phyloP scores from a whole-genome alignment of 208 protist species.

The Phytomonas sp. region DNA sequence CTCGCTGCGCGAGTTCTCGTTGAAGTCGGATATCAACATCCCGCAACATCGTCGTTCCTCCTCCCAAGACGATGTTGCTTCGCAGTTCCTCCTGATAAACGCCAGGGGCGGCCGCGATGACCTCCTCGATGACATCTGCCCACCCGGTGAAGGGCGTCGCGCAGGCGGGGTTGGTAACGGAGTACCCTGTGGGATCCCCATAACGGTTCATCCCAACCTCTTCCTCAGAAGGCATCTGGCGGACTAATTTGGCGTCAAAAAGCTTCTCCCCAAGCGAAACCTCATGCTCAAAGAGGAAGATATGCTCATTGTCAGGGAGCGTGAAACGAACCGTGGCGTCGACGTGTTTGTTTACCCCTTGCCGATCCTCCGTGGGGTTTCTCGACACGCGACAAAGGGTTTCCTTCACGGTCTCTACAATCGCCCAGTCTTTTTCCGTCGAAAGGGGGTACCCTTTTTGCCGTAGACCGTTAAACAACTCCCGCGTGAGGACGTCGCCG shows the following conservation, averaged over 20 bases:
- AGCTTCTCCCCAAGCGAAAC: conserved; percentile 84
- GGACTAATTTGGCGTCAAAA: conserved; percentile 48
- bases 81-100: conserved; percentile 51
- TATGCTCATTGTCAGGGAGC: conserved; percentile 83
- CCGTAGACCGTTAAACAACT: conserved; percentile 48
- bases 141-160: conserved; percentile 23
- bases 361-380: conserved; percentile 15
- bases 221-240: conserved; percentile 32
- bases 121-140: conserved; percentile 40
- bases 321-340: conserved; percentile 25
- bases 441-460: conserved; percentile 89
- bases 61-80: conserved; percentile 90
- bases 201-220: conserved; percentile 25
- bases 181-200: conserved; percentile 28
- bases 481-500: conserved; percentile 75
- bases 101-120: conserved; percentile 31
- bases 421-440: conserved; percentile 40
- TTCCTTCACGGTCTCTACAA: conserved; percentile 79
- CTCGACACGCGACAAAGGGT: conserved; percentile 58
- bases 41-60: conserved; percentile 87
- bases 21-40: conserved; percentile 73
- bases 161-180: conserved; percentile 20
- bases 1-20: conserved; percentile 38
- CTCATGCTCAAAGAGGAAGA: conserved; percentile 71
- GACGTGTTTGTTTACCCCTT: conserved; percentile 6